These are phyloP conservation scores for Peronospora farinosa DNA, from an alignment of 352 stramenopile genomes.

Conservation along the genomic window DNA sequence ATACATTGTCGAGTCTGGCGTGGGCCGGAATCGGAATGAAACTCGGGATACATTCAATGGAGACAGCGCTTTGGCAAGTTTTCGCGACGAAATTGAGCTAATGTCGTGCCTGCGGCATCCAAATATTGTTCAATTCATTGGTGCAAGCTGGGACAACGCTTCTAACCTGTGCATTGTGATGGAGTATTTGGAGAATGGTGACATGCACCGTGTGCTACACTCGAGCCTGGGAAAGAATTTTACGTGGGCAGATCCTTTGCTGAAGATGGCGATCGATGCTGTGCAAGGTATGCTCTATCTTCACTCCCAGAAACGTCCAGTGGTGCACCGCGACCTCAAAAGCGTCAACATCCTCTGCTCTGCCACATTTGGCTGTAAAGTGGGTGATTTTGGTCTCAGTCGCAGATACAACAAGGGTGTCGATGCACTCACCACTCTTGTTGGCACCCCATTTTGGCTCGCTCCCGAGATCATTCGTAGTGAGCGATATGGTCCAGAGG, in stretches of 20 bases:
- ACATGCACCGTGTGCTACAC: conserved; percentile 84
- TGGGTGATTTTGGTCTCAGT: conserved; percentile 84
- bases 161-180: conserved; percentile 87
- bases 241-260: conserved; percentile 74
- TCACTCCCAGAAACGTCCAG: conserved; percentile 74
- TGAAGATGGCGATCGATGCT: conserved; percentile 84
- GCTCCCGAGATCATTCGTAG: conserved; percentile 85
- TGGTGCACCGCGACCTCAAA: conserved; percentile 85
- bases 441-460: conserved; percentile 84
- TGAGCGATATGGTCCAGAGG: conserved; percentile 68
- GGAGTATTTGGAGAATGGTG: conserved; percentile 86
- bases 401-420: conserved; percentile 76
- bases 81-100: conserved; percentile 82
- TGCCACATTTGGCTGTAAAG: conserved; percentile 83
- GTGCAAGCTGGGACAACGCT: conserved; percentile 83
- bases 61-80: conserved; percentile 52
- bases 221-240: conserved; percentile 75
- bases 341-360: conserved; percentile 87
- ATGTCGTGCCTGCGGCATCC: conserved; percentile 82
- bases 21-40: conserved; percentile 13
- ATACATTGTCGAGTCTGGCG: conserved; percentile 51
- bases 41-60: conserved; percentile 16
- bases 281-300: conserved; percentile 86
- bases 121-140: conserved; percentile 88
- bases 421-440: conserved; percentile 76